Evolutionary conservation across 1,284 basidiomycete genomes (phyloP).

Genomic region (Tremellales sp.): DNA sequence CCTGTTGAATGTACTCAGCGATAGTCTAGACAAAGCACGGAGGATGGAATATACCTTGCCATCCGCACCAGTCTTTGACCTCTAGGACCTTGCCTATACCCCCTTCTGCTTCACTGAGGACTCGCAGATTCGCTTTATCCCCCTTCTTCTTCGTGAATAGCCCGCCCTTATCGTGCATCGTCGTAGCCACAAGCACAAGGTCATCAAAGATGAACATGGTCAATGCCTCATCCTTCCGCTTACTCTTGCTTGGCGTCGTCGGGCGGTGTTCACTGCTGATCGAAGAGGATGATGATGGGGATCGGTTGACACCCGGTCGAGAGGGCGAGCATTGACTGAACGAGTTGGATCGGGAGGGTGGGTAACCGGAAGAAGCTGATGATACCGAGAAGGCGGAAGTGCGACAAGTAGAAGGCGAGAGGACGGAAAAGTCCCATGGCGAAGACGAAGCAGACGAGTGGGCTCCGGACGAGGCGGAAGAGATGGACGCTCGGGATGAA

Average conservation of each 20-base stretch:
- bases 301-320: not conserved
- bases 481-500: constrained; percentile 23
- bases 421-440: constrained; percentile 25
- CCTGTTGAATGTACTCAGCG: constrained; percentile 6
- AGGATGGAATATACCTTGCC: constrained; percentile 15
- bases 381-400: constrained; percentile 30
- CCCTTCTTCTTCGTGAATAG: constrained; percentile 25
- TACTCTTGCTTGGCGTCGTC: constrained; percentile 10
- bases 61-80: constrained; percentile 33
- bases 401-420: constrained; percentile 15
- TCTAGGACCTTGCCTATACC: constrained; percentile 39
- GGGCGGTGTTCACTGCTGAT: constrained; percentile 11
- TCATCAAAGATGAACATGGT: constrained; percentile 66
- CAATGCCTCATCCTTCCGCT: constrained; percentile 23
- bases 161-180: constrained; percentile 23
- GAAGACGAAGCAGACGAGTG: constrained; percentile 20
- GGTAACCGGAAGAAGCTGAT: constrained; percentile 11
- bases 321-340: constrained; percentile 4
- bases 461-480: constrained; percentile 18
- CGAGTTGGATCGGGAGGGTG: constrained; percentile 17
- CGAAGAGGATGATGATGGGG: constrained; percentile 16
- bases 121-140: constrained; percentile 13
- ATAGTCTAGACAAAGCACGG: not conserved
- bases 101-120: constrained; percentile 29
- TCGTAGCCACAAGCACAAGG: constrained; percentile 57